phyloP scores from a whole-genome alignment of 495 filamentous ascomycete species.

The Xylaria flabelliformis region DNA sequence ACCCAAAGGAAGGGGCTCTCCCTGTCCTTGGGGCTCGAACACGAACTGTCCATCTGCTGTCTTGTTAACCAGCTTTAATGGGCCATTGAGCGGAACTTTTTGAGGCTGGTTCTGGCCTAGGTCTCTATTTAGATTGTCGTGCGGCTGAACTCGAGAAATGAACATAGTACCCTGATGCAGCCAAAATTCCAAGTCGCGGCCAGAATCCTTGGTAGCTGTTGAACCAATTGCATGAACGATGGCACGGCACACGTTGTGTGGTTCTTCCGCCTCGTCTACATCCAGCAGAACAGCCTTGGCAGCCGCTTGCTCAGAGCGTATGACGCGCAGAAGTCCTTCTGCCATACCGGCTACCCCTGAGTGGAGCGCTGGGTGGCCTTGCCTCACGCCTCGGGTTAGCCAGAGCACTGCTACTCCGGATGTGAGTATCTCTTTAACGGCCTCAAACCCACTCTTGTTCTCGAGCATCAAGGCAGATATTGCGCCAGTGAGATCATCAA shows the following conservation, averaged over 20 bases:
- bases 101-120: conserved; percentile 9
- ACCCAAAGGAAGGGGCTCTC: conserved; percentile 6
- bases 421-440: conserved; percentile 29
- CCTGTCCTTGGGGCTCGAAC: conserved; percentile 23
- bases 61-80: conserved; percentile 22
- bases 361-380: conserved; percentile 22
- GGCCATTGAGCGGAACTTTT: conserved; percentile 15
- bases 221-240: conserved; percentile 25
- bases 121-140: conserved; percentile 15
- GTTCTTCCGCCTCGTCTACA: conserved; percentile 26
- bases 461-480: conserved; percentile 31
- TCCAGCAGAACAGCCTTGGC: conserved; percentile 31
- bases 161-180: conserved; percentile 32
- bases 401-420: conserved; percentile 33
- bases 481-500: conserved; percentile 30
- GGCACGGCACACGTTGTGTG: conserved; percentile 18
- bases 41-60: conserved; percentile 27
- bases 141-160: conserved; percentile 28
- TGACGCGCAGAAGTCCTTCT: conserved; percentile 34
- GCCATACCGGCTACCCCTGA: conserved; percentile 27
- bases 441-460: conserved; percentile 21
- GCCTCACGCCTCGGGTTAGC: conserved; percentile 33
- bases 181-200: conserved; percentile 38
- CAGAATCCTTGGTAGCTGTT: conserved; percentile 30
- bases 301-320: conserved; percentile 36